phyloP scores from a whole-genome alignment of 352 stramenopile genomes.

The Phytophthora pseudosyringae region DNA sequence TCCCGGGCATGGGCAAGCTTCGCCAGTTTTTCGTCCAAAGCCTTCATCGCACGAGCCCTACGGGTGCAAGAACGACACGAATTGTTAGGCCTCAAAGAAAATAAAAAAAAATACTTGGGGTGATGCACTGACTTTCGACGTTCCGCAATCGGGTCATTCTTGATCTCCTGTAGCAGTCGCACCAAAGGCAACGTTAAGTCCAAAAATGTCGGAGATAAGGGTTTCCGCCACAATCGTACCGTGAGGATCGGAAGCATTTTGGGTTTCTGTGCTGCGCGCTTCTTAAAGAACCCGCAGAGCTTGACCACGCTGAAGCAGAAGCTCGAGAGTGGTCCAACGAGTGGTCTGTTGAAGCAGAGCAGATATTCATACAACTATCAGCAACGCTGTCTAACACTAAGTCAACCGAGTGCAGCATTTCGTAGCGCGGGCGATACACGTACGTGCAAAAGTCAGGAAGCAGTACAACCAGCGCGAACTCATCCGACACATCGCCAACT shows the following conservation, averaged over 20 bases:
- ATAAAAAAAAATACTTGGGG: not conserved
- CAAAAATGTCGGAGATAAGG: not conserved
- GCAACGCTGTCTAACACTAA: not conserved
- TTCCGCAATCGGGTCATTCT: conserved; percentile 81
- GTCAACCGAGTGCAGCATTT: not conserved
- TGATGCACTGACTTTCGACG: conserved; percentile 77
- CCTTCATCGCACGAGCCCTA: conserved; percentile 87
- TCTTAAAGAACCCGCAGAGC: conserved; percentile 88
- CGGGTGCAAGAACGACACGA: not conserved
- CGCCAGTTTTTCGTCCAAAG: conserved; percentile 87
- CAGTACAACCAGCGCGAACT: conserved; percentile 75
- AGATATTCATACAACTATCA: conserved; percentile 5
- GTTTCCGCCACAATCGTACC: conserved; percentile 28
- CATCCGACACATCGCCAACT: conserved; percentile 78
- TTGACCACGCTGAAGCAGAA: conserved; percentile 89
- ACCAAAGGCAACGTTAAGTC: not conserved
- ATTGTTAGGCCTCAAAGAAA: not conserved
- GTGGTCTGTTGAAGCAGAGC: conserved; percentile 39
- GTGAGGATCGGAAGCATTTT: conserved; percentile 71
- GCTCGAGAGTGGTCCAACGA: conserved; percentile 69
- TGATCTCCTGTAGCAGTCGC: conserved; percentile 43
- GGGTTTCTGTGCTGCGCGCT: conserved; percentile 61
- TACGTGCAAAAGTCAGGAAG: conserved; percentile 78
- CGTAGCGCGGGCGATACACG: conserved; percentile 18
- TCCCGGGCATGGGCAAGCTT: conserved; percentile 68